Conservation (phyloP, 2,329 filamentous ascomycete species). For the Aspergillus sp. region DNA sequence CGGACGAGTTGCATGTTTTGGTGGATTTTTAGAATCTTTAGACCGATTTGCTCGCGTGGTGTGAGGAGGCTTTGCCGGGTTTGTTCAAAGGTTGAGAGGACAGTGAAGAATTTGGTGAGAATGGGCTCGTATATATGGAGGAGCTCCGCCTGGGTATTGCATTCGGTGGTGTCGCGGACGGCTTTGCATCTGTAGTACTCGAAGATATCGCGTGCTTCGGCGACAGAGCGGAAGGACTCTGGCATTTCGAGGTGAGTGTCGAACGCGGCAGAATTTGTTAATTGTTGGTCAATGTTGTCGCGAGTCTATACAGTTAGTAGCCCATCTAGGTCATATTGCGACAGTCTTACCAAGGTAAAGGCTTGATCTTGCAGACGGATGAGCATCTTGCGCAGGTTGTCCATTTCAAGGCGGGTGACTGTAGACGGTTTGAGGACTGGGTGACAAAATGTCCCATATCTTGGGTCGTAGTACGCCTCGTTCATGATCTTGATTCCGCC, state of each 20-base stretch:
- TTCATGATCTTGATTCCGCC: neutral
- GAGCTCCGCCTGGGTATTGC: neutral
- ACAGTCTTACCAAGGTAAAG: neutral
- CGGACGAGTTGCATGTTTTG: neutral
- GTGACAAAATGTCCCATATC: neutral
- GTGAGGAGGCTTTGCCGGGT: neutral
- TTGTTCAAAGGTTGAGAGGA: neutral
- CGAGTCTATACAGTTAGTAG: neutral
- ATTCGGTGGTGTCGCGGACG: neutral
- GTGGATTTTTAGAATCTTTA: neutral
- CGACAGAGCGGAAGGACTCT: neutral
- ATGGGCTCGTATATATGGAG: neutral
- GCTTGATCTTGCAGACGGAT: neutral
- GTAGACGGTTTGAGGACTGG: neutral
- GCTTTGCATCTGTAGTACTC: neutral
- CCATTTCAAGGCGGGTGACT: neutral
- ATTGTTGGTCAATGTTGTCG: neutral
- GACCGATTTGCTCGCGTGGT: neutral
- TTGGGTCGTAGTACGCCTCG: neutral
- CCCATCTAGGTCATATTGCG: neutral
- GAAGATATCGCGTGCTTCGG: neutral
- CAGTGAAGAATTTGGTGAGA: neutral
- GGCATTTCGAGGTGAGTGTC: neutral
- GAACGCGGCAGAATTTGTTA: neutral
- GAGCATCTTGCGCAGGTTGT: neutral